phyloP scores from a whole-genome alignment of 169 alveolate species.

The Cytauxzoon felis region DNA sequence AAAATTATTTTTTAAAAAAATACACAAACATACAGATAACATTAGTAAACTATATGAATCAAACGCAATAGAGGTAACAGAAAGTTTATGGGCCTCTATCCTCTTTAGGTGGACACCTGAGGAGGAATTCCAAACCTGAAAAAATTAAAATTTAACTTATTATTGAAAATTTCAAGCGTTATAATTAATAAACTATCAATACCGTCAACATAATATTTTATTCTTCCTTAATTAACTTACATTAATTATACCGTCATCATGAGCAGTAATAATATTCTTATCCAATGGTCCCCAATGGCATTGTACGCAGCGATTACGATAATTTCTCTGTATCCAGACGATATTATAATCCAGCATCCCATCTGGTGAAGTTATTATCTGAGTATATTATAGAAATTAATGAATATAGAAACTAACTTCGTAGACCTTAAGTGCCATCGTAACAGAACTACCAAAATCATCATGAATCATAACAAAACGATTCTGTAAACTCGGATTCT shows the following conservation, averaged over 20 bases:
- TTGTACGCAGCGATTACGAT: slow-evolving; percentile 68
- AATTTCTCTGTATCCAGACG: slow-evolving; percentile 62
- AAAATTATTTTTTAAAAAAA: neutral
- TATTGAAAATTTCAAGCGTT: slow-evolving; percentile 1
- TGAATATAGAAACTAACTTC: slow-evolving; percentile 50
- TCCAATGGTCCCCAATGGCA: slow-evolving; percentile 89
- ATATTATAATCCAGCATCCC: slow-evolving; percentile 37
- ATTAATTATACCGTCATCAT: slow-evolving; percentile 82
- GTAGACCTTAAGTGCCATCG: slow-evolving; percentile 74
- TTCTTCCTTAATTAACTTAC: slow-evolving; percentile 55
- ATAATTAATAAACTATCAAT: no score
- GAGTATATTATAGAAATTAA: slow-evolving; percentile 27
- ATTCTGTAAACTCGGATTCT: slow-evolving; percentile 78
- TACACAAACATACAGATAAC: slow-evolving; percentile 64
- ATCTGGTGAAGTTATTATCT: slow-evolving; percentile 21
- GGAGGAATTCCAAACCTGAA: slow-evolving; percentile 73
- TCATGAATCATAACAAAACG: slow-evolving; percentile 80
- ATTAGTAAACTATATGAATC: slow-evolving; percentile 77
- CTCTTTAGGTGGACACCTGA: slow-evolving; percentile 69
- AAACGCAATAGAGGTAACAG: slow-evolving; percentile 81
- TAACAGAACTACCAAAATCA: slow-evolving; percentile 70
- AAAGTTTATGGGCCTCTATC: slow-evolving; percentile 77
- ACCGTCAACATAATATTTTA: no score
- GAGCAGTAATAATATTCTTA: slow-evolving; percentile 79
- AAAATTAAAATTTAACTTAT: neutral